Evolutionary conservation across 1,284 basidiomycete genomes (phyloP).

Genomic region (Limonomyces culmigenus): DNA sequence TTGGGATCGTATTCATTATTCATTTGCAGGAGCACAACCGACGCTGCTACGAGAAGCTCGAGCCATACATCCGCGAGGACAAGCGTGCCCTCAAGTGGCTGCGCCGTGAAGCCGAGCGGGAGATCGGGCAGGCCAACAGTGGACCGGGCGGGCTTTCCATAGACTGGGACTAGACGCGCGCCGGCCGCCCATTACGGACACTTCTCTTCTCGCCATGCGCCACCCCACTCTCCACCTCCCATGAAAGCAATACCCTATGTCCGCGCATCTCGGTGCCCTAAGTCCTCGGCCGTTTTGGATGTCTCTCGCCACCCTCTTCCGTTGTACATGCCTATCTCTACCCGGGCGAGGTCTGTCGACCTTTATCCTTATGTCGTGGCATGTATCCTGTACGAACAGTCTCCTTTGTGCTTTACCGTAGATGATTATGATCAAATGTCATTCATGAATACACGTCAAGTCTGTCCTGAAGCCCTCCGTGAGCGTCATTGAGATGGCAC

Average conservation of each 20-base stretch:
- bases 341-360: too few species aligned
- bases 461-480: too few species aligned
- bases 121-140: slow-evolving; percentile 54
- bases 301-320: background rate
- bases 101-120: slow-evolving; percentile 53
- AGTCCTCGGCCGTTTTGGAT: background rate
- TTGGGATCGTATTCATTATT: too few species aligned
- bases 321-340: too few species aligned
- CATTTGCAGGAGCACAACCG: slow-evolving; percentile 63
- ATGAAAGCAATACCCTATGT: background rate
- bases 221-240: background rate
- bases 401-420: too few species aligned
- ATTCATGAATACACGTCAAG: too few species aligned
- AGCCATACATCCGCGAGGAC: slow-evolving; percentile 63
- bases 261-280: background rate
- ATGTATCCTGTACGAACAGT: too few species aligned
- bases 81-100: slow-evolving; percentile 72
- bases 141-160: slow-evolving; percentile 26
- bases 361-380: too few species aligned
- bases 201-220: background rate
- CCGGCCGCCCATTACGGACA: background rate
- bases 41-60: slow-evolving; percentile 52
- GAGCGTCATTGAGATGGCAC: too few species aligned
- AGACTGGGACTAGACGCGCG: slow-evolving; percentile 33
- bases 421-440: too few species aligned